Conservation (phyloP, 2,329 filamentous ascomycete genomes). For the Aureobasidium vineae region DNA sequence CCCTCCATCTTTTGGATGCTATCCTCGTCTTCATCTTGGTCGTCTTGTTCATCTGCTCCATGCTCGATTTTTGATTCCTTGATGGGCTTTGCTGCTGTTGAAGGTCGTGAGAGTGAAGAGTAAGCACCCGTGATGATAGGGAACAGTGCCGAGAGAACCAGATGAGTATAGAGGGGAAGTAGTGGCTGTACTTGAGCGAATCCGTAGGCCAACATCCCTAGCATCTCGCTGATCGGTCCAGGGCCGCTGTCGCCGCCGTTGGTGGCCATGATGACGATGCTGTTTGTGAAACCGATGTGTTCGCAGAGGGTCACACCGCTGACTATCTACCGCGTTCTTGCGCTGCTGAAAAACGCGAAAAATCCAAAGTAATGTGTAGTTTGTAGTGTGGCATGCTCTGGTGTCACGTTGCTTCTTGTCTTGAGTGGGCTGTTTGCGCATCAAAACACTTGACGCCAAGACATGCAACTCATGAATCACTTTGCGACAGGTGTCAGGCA, state of each 20-base stretch:
- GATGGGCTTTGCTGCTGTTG: constrained; percentile 67
- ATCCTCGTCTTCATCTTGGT: constrained; percentile 56
- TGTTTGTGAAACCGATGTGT: background rate
- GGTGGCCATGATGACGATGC: background rate
- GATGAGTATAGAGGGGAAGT: constrained; percentile 59
- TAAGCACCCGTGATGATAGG: constrained; percentile 84
- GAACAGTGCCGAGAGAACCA: constrained; percentile 68
- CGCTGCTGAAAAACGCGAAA: background rate
- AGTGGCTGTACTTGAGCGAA: constrained; percentile 27
- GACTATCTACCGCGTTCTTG: background rate
- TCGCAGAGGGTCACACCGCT: background rate
- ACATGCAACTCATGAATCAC: background rate
- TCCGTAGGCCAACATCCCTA: constrained; percentile 27
- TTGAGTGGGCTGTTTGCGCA: constrained; percentile 10
- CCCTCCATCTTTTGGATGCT: constrained; percentile 62
- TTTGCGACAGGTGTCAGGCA: background rate
- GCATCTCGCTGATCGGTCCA: constrained; percentile 25
- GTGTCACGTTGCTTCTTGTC: constrained; percentile 19
- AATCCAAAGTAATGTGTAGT: background rate
- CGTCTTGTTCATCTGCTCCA: constrained; percentile 52
- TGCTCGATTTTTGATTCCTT: constrained; percentile 41
- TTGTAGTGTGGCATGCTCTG: background rate
- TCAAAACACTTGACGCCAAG: constrained; percentile 22
- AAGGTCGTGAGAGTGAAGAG: constrained; percentile 78
- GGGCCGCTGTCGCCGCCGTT: constrained; percentile 20